Percentiles rank a stretch among this genome's conserved stretches.
Conservation (phyloP, 371 early-diverging fungal species). For the Mortierella sp. region DNA sequence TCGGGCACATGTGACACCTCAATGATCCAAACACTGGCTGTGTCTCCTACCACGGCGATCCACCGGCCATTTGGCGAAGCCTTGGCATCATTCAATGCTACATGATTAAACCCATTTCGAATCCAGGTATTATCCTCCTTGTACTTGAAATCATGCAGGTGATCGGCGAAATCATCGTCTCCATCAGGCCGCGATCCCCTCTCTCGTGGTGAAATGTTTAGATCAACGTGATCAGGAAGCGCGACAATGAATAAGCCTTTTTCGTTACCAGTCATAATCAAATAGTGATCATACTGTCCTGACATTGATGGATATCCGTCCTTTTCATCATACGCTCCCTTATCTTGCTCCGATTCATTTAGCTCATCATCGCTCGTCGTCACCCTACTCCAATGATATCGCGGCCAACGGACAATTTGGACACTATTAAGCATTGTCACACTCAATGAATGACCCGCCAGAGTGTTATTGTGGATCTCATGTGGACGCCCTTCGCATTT, state of each 20-base stretch:
- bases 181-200: background rate
- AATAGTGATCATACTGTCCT: constrained; percentile 44
- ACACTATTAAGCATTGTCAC: constrained; percentile 65
- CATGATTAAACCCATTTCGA: constrained; percentile 56
- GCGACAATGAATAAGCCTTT: constrained; percentile 33
- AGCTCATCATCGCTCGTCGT: constrained; percentile 6
- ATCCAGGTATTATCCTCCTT: constrained; percentile 48
- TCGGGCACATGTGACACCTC: constrained; percentile 50
- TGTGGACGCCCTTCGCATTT: constrained; percentile 45
- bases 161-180: background rate
- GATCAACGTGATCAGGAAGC: constrained; percentile 40
- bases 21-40: constrained; percentile 54
- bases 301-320: constrained; percentile 36
- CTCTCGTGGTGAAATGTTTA: background rate
- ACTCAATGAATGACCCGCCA: constrained; percentile 23
- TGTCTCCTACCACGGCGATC: constrained; percentile 69
- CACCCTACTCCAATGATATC: constrained; percentile 18
- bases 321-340: constrained; percentile 18
- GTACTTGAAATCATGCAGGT: constrained; percentile 28
- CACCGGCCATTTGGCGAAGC: constrained; percentile 64
- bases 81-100: constrained; percentile 68
- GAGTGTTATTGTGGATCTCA: constrained; percentile 60
- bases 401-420: constrained; percentile 67
- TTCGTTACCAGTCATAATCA: constrained; percentile 40
- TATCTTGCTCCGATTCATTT: constrained; percentile 5